phyloP scores from a whole-genome alignment of 176 grass and related monocot species.

The Phragmites australis region DNA sequence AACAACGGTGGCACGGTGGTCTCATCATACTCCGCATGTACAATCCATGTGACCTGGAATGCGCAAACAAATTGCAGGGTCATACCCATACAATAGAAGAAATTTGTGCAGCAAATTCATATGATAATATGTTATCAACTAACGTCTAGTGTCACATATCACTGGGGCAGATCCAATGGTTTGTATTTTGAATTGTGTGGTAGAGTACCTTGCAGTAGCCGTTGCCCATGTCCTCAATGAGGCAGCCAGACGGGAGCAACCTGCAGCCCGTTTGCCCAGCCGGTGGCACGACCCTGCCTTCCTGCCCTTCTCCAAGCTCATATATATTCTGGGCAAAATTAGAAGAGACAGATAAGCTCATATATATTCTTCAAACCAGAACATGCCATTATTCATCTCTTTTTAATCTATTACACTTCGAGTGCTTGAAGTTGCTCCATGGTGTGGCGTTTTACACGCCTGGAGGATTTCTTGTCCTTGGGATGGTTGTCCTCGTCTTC shows the following conservation, averaged over 20 bases:
- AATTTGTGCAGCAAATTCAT: background rate
- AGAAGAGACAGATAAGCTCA: background rate
- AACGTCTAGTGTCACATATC: too few species aligned
- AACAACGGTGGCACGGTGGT: background rate
- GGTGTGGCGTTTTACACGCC: background rate
- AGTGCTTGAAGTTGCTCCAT: background rate
- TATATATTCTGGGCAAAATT: conserved; percentile 7
- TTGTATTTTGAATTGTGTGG: too few species aligned
- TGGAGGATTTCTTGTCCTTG: background rate
- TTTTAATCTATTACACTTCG: conserved; percentile 3
- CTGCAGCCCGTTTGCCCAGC: background rate
- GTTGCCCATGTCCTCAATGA: conserved; percentile 34
- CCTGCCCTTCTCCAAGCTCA: background rate
- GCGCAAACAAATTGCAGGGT: background rate
- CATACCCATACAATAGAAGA: background rate
- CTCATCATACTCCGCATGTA: conserved; percentile 39
- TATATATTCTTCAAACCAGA: background rate
- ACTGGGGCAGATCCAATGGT: too few species aligned
- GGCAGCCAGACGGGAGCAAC: conserved; percentile 46
- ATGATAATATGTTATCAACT: too few species aligned
- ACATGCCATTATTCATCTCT: background rate
- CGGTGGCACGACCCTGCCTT: background rate
- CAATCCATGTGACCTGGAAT: conserved; percentile 54
- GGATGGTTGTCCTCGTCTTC: background rate
- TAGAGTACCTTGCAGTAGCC: conserved; percentile 51